phyloP scores from a whole-genome alignment of 108 stramenopile species.

The Stephanodiscus triporus region DNA sequence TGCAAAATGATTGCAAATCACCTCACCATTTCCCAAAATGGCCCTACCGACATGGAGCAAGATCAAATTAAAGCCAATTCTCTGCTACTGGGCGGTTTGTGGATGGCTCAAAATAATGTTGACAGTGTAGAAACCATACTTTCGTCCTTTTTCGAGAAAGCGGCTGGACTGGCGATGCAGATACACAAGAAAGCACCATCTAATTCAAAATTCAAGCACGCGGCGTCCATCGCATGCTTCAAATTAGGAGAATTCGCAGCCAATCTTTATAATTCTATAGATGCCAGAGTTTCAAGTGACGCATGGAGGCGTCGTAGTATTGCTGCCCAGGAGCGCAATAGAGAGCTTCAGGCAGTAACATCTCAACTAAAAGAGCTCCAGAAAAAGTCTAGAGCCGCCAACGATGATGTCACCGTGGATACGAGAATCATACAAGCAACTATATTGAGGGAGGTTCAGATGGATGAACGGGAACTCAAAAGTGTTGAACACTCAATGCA shows the following conservation, averaged over 20 bases:
- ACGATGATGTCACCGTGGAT: slow-evolving; percentile 20
- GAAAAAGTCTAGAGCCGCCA: slow-evolving; percentile 33
- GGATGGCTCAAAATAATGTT: slow-evolving; percentile 79
- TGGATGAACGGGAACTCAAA: slow-evolving; percentile 52
- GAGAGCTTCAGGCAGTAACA: slow-evolving; percentile 46
- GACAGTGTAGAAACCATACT: slow-evolving; percentile 66
- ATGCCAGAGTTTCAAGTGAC: slow-evolving; percentile 58
- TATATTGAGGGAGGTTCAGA: slow-evolving; percentile 45
- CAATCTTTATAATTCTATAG: slow-evolving; percentile 56
- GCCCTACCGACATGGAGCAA: slow-evolving; percentile 19
- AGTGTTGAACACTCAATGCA: slow-evolving; percentile 42
- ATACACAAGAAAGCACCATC: slow-evolving; percentile 30
- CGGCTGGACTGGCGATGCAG: slow-evolving; percentile 45
- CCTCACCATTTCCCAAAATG: slow-evolving; percentile 27
- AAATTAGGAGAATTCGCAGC: slow-evolving; percentile 66
- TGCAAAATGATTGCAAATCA: slow-evolving; percentile 60
- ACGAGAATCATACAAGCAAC: slow-evolving; percentile 13
- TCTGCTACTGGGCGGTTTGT: slow-evolving; percentile 61
- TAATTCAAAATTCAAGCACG: slow-evolving; percentile 26
- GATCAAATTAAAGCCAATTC: slow-evolving; percentile 51
- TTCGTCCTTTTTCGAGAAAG: slow-evolving; percentile 67
- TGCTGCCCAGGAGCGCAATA: slow-evolving; percentile 43
- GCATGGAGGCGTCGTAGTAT: slow-evolving; percentile 67
- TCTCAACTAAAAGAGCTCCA: slow-evolving; percentile 39
- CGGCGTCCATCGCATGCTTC: slow-evolving; percentile 50